These are phyloP conservation scores for Tetrapisispora fleetii DNA, from an alignment of 805 yeast species.

Conservation along the genomic window DNA sequence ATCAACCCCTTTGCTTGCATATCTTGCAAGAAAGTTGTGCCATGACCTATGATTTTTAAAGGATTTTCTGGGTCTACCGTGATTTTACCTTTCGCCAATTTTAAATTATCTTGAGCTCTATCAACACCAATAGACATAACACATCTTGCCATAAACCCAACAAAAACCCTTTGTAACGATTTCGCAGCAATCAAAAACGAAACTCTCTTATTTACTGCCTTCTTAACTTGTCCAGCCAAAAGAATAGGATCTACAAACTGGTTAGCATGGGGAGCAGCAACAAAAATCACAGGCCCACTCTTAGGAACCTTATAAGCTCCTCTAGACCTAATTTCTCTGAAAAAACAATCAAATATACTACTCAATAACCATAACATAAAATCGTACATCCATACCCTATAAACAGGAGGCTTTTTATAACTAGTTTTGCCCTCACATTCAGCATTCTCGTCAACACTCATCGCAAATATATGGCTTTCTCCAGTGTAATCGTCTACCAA, in stretches of 20 bases:
- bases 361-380: slow-evolving; percentile 41
- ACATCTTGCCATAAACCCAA: slow-evolving; percentile 68
- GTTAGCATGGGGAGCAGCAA: slow-evolving; percentile 96
- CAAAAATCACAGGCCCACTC: slow-evolving; percentile 79
- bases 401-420: slow-evolving; percentile 33
- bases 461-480: too few relatives aligned
- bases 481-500: too few relatives aligned
- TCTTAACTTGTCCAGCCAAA: slow-evolving; percentile 69
- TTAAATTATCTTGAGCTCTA: slow-evolving; percentile 82
- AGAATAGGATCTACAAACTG: slow-evolving; percentile 77
- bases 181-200: slow-evolving; percentile 80
- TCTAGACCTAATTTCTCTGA: slow-evolving; percentile 79
- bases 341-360: slow-evolving; percentile 54
- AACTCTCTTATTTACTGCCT: slow-evolving; percentile 55
- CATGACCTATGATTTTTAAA: slow-evolving; percentile 46
- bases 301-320: slow-evolving; percentile 70
- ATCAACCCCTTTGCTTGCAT: slow-evolving; percentile 58
- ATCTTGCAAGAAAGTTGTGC: slow-evolving; percentile 53
- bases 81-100: slow-evolving; percentile 57
- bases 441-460: too few relatives aligned
- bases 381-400: slow-evolving; percentile 39
- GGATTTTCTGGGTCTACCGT: slow-evolving; percentile 40
- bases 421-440: background rate
- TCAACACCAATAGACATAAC: slow-evolving; percentile 84
- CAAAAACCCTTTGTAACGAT: slow-evolving; percentile 52